These are phyloP conservation scores for Fusarium transvaalense DNA, from an alignment of 2,329 filamentous ascomycete species.

Conservation along the genomic window DNA sequence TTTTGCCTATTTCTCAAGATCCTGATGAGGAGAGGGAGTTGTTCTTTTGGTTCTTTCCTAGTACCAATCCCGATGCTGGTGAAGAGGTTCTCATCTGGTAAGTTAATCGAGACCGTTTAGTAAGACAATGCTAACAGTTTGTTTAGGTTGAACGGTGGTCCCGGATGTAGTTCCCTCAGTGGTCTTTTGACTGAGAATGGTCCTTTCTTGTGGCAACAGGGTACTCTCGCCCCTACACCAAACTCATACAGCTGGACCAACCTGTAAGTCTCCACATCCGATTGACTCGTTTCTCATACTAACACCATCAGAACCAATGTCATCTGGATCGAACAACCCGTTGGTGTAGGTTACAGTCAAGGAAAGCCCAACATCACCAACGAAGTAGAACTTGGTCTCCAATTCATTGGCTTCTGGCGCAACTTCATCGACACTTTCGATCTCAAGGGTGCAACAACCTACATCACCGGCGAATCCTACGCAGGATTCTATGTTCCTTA, in stretches of 20 bases:
- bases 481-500: constrained; percentile 78
- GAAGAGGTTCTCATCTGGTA: constrained; percentile 74
- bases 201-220: constrained; percentile 77
- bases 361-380: constrained; percentile 73
- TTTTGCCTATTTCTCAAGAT: constrained; percentile 67
- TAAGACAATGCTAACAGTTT: constrained; percentile 49
- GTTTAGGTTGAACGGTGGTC: constrained; percentile 61
- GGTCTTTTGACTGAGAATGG: constrained; percentile 80
- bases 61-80: constrained; percentile 60
- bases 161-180: constrained; percentile 45
- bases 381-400: constrained; percentile 75
- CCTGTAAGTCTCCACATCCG: constrained; percentile 53
- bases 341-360: constrained; percentile 76
- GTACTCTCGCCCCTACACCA: constrained; percentile 72
- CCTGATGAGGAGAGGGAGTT: constrained; percentile 64
- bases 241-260: constrained; percentile 82
- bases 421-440: constrained; percentile 80
- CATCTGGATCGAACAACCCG: constrained; percentile 79
- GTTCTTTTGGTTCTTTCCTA: constrained; percentile 77
- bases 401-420: constrained; percentile 83
- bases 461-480: constrained; percentile 78
- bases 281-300: fast-evolving
- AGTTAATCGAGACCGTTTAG: fast-evolving
- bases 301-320: constrained; percentile 69
- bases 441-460: constrained; percentile 76